Base-by-base conservation (phyloP, 495 filamentous ascomycete species). In the Tetracladium marchalianum region DNA sequence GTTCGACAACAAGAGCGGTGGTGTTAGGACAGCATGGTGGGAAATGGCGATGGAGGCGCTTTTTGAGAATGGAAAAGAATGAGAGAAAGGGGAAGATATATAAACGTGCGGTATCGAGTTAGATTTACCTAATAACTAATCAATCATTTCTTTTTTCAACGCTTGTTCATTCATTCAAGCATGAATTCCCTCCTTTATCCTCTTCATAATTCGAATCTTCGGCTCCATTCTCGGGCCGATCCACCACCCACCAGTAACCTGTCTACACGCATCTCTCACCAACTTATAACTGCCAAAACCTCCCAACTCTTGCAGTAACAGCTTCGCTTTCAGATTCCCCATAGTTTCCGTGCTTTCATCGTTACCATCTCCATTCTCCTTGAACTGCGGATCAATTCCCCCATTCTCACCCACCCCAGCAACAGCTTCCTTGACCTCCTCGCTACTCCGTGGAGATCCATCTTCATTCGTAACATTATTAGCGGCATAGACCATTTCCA, bases 221-320 rank as follows among this genome's bases (percentile, higher is more conserved):
- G 78, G 76, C 50, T 70, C 66, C 74, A 80, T 77, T 53, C 66
- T 65, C 31, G 76, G 74, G 7, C 74, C 75, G 31, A 80, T 46
- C 81, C 81, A 85, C 68, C 75, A 79, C 3, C 81, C 81, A 2
- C 70, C 64, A 0, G 77, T 79, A 7, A 73, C 8, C 9, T 19
- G 41, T 45, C 60, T 60, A 22, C 62, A 41, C 32, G 50, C 44
- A 46, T 58, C 55, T 49, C 62, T 56, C 9, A 63, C 24, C 17
- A 62, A 37, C 35, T 50, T 47, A 19, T 49, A 51, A 9, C 52
- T 44, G 12, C 40, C 52, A 39, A 44, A 44, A 17, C 36, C 41
- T 3, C 35, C 39, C 39, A 55, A 40, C 43, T 56, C 43, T 45
- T 43, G 34, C 18, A 39, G 31, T 16, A 49, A 9, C 16, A 54